Conservation (phyloP, 148 eudicot genomes). For the Vaccinium darrowii region DNA sequence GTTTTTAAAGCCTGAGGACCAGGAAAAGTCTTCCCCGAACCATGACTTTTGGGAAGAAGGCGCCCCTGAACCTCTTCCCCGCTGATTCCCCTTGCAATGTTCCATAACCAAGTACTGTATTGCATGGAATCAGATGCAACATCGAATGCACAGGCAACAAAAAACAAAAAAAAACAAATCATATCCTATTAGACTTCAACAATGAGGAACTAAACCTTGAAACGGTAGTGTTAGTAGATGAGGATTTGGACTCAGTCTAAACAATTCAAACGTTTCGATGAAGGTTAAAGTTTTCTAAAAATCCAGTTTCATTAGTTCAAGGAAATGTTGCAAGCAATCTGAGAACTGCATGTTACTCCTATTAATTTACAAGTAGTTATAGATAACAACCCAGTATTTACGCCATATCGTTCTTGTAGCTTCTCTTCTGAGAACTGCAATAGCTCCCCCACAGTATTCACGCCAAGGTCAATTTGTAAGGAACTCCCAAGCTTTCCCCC, state of each 20-base stretch:
- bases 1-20: slow-evolving; percentile 70
- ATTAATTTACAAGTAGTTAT: not conserved
- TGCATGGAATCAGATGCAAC: slow-evolving; percentile 14
- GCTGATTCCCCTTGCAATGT: slow-evolving; percentile 78
- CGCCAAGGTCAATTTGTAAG: slow-evolving; percentile 69
- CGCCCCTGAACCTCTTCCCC: slow-evolving; percentile 93
- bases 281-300: not conserved
- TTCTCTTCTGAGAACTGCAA: slow-evolving; percentile 75
- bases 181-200: not conserved
- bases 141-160: not conserved
- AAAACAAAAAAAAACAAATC: not conserved
- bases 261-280: not conserved
- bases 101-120: slow-evolving; percentile 92
- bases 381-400: slow-evolving; percentile 74
- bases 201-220: not conserved
- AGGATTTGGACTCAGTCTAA: not conserved
- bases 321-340: slow-evolving; percentile 5
- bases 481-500: slow-evolving; percentile 97
- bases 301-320: not conserved
- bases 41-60: slow-evolving; percentile 87
- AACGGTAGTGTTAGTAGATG: not conserved
- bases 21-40: slow-evolving; percentile 89
- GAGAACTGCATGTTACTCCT: not conserved
- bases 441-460: slow-evolving; percentile 77
- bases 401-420: slow-evolving; percentile 82